Evolutionary conservation across 805 yeast species (phyloP).

Genomic region (Monosporozyma siamensis): DNA sequence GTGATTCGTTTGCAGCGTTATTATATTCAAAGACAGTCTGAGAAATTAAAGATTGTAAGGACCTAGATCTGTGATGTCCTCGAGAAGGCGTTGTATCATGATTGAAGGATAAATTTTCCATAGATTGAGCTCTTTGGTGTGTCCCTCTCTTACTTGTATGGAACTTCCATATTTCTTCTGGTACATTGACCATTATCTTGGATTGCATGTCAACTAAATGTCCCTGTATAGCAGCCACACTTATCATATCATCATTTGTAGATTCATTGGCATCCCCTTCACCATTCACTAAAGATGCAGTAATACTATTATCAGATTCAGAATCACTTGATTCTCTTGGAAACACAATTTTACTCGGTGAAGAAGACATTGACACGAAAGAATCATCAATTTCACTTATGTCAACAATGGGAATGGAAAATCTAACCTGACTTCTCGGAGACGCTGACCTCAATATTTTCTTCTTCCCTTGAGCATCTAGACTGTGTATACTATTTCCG

Average conservation of each 20-base stretch:
- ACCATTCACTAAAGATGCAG: background rate
- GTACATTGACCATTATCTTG: constrained; percentile 25
- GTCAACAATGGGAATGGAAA: constrained; percentile 21
- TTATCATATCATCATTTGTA: too few species aligned
- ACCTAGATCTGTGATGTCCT: constrained; percentile 11
- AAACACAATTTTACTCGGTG: constrained; percentile 26
- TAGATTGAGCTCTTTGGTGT: constrained; percentile 2
- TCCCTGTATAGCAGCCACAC: constrained; percentile 6
- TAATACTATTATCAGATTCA: background rate
- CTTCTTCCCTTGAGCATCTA: background rate
- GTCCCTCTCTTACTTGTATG: constrained; percentile 9
- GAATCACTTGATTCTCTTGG: constrained; percentile 11
- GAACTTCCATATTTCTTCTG: constrained; percentile 25
- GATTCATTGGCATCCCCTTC: too few species aligned
- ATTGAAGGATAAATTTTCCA: background rate
- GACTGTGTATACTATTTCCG: too few species aligned
- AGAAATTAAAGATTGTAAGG: constrained; percentile 24
- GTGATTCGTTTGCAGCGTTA: background rate
- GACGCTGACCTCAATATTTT: constrained; percentile 3
- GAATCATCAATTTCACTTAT: background rate
- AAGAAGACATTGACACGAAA: constrained; percentile 6
- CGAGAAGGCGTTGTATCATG: too few species aligned
- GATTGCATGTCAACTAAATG: constrained; percentile 23
- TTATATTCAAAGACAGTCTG: constrained; percentile 17
- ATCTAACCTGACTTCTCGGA: constrained; percentile 24